A percentile compares a stretch with the other conserved stretches of the same genome.
Evolutionary conservation across 495 filamentous ascomycete genomes (phyloP).

Genomic region (Hyaloscypha hepaticicola): DNA sequence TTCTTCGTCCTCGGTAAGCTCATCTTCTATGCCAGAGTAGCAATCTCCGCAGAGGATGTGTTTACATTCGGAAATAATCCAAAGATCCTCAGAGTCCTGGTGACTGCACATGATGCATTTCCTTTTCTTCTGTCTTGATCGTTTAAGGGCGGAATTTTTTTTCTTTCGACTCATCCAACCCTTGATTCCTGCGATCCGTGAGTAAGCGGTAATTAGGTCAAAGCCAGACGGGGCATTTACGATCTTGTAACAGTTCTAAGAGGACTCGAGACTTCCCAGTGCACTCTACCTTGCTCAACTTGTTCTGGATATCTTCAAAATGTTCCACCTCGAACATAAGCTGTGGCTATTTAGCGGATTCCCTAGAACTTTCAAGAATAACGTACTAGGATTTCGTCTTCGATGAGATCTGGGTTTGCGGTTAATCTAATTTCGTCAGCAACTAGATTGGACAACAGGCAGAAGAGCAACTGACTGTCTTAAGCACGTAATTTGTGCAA

Average conservation of each 20-base stretch:
- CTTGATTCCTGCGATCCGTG: not conserved
- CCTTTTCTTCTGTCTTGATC: not conserved
- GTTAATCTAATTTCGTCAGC: conserved; percentile 10
- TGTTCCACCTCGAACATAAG: not conserved
- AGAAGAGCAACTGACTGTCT: conserved; percentile 7
- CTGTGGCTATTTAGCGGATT: not conserved
- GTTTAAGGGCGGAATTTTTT: not conserved
- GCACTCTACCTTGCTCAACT: not conserved
- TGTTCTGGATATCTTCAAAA: not conserved
- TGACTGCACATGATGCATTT: not conserved
- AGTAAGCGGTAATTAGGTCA: not conserved
- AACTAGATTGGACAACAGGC: conserved; percentile 4
- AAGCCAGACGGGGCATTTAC: not conserved
- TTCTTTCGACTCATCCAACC: not conserved
- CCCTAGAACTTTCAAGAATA: not conserved
- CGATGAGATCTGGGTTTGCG: conserved; percentile 18
- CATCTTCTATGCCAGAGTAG: too few species aligned
- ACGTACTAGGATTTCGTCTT: not conserved
- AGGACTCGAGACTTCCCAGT: not conserved
- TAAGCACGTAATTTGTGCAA: not conserved
- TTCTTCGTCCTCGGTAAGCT: not conserved
- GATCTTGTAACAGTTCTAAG: not conserved
- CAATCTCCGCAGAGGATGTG: not conserved
- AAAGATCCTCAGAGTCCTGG: not conserved
- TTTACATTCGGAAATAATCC: not conserved